A percentile compares a stretch with the other conserved stretches of the same genome.
phyloP scores from a whole-genome alignment of 2,329 filamentous ascomycete species.

The Ilyonectria destructans region DNA sequence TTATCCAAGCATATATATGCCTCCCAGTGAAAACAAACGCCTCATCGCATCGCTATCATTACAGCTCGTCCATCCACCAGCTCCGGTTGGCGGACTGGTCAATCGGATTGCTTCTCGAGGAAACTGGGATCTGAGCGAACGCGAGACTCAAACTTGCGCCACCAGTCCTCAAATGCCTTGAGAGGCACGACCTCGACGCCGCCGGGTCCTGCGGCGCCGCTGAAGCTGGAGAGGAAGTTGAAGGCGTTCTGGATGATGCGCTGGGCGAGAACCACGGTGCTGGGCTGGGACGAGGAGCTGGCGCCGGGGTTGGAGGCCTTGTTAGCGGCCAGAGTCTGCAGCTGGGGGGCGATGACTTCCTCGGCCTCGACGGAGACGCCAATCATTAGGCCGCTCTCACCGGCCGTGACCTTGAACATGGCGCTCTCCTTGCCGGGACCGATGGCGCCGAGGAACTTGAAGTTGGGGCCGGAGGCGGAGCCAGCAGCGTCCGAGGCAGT shows the following conservation, averaged over 20 bases:
- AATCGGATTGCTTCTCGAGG: constrained; percentile 75
- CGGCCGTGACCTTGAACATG: constrained; percentile 82
- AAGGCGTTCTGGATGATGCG: constrained; percentile 97
- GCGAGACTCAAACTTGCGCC: constrained; percentile 93
- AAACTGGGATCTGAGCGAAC: constrained; percentile 91
- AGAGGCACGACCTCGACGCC: constrained; percentile 92
- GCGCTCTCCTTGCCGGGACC: constrained; percentile 93
- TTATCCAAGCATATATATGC: constrained; percentile 22
- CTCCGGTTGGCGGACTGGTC: not conserved
- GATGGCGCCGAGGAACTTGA: constrained; percentile 90
- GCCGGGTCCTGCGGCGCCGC: constrained; percentile 71
- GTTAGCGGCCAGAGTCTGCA: constrained; percentile 70
- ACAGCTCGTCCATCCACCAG: not conserved
- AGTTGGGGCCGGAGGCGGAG: constrained; percentile 69
- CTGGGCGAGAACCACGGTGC: constrained; percentile 88
- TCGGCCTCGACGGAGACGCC: constrained; percentile 88
- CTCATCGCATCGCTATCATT: constrained; percentile 27
- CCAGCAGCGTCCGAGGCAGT: constrained; percentile 63
- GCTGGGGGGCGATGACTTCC: constrained; percentile 78
- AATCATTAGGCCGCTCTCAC: constrained; percentile 73
- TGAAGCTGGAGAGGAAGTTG: constrained; percentile 94
- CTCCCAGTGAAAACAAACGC: constrained; percentile 27
- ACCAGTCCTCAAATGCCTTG: constrained; percentile 97
- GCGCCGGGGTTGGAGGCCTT: constrained; percentile 41
- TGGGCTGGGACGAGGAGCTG: constrained; percentile 57